Conservation (phyloP, 1,284 basidiomycete species). For the Lentinula novae-zelandiae region DNA sequence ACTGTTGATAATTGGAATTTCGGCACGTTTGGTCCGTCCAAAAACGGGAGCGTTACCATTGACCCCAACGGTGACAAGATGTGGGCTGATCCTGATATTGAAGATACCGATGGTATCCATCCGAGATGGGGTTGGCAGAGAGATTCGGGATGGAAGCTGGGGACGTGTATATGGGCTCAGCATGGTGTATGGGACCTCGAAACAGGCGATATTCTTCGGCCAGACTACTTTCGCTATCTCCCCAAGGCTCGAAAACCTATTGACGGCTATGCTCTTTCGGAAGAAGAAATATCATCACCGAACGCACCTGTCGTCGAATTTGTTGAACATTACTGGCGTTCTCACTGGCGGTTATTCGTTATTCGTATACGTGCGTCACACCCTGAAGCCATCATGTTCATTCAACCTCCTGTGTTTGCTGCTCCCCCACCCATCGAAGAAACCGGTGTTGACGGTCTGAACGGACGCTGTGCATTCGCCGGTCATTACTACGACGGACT, state of each 20-base stretch:
- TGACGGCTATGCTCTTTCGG: conserved; percentile 5
- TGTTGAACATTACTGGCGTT: conserved; percentile 79
- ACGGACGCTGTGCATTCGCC: conserved; percentile 75
- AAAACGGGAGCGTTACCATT: conserved; percentile 70
- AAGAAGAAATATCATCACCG: conserved; percentile 16
- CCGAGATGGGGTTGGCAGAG: conserved; percentile 82
- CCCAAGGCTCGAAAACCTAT: conserved; percentile 23
- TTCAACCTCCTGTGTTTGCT: conserved; percentile 92
- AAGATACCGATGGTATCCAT: conserved; percentile 41
- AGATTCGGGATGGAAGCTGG: conserved; percentile 74
- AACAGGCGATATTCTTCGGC: conserved; percentile 64
- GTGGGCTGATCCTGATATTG: conserved; percentile 60
- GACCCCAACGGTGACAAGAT: conserved; percentile 80
- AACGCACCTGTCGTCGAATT: conserved; percentile 47
- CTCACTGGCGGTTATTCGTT: conserved; percentile 71
- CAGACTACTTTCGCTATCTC: conserved; percentile 73
- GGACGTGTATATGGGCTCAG: conserved; percentile 87
- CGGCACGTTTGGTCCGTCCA: conserved; percentile 74
- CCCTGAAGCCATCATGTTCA: conserved; percentile 84
- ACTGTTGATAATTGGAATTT: conserved; percentile 88
- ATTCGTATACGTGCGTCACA: conserved; percentile 69
- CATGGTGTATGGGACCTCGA: conserved; percentile 91
- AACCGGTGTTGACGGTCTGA: conserved; percentile 40
- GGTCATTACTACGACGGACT: conserved; percentile 96
- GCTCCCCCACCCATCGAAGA: conserved; percentile 67